Percentiles rank a stretch among this genome's conserved stretches.
phyloP scores from a whole-genome alignment of 805 yeast species.

The Lipomyces starkeyi region DNA sequence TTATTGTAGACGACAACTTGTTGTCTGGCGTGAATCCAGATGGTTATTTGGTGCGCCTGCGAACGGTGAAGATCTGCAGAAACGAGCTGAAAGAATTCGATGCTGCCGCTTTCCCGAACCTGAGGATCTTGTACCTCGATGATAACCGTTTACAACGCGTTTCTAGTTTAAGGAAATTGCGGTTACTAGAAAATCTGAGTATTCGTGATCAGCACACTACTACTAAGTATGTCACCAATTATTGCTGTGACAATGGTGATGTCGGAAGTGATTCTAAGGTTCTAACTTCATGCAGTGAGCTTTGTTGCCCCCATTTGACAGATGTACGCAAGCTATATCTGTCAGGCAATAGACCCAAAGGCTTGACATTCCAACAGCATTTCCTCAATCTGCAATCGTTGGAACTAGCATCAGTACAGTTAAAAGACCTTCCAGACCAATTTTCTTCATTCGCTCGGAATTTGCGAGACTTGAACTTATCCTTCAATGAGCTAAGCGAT shows the following conservation, averaged over 20 bases:
- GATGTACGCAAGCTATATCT: constrained; percentile 50
- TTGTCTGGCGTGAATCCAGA: constrained; percentile 27
- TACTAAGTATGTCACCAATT: constrained; percentile 9
- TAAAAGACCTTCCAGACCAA: constrained; percentile 40
- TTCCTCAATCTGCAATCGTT: constrained; percentile 44
- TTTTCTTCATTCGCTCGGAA: constrained; percentile 42
- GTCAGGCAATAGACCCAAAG: constrained; percentile 47
- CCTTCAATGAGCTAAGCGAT: constrained; percentile 43
- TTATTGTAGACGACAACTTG: constrained; percentile 38
- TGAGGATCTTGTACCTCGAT: constrained; percentile 38
- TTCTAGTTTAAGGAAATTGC: constrained; percentile 47
- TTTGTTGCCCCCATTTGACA: constrained; percentile 32
- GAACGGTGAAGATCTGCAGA: constrained; percentile 53
- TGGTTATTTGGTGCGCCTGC: constrained; percentile 45
- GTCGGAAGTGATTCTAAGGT: too few relatives aligned
- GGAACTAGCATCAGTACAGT: constrained; percentile 43
- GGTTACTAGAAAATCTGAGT: constrained; percentile 51
- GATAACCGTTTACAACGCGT: constrained; percentile 42
- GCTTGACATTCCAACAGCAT: constrained; percentile 37
- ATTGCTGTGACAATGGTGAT: too few relatives aligned
- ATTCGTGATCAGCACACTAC: constrained; percentile 36
- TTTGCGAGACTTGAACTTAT: constrained; percentile 46
- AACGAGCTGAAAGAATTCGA: constrained; percentile 41
- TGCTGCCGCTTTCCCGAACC: constrained; percentile 35
- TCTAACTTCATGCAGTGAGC: constrained; percentile 9